phyloP scores from a whole-genome alignment of 139 green algal genomes.

The Ettlia oleoabundans region DNA sequence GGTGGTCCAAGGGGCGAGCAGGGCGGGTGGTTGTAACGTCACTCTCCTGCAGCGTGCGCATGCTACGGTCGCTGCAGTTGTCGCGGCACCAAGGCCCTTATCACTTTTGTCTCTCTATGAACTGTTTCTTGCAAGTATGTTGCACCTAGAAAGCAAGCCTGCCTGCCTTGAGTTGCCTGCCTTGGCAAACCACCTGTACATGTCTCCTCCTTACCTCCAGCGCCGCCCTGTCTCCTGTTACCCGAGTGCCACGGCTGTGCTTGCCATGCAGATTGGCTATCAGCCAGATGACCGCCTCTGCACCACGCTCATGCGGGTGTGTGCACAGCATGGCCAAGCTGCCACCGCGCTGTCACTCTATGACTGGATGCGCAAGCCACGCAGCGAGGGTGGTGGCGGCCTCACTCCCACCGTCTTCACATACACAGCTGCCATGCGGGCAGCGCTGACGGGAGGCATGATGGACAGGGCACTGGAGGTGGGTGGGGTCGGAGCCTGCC shows the following conservation, averaged over 20 bases:
- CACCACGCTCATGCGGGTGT: conserved; percentile 87
- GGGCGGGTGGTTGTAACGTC: background rate
- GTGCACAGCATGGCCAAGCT: conserved; percentile 76
- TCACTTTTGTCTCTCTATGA: no score
- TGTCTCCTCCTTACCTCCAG: no score
- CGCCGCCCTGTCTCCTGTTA: no score
- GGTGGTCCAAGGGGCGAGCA: background rate
- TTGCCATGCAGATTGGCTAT: conserved; percentile 57
- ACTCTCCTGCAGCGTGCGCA: no score
- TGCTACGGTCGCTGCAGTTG: no score
- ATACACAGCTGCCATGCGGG: conserved; percentile 90
- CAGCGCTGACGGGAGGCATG: conserved; percentile 72
- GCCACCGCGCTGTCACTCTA: conserved; percentile 78
- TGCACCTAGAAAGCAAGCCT: no score
- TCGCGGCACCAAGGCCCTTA: no score
- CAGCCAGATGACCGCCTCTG: conserved; percentile 81
- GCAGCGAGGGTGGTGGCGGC: conserved; percentile 64
- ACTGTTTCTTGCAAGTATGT: no score
- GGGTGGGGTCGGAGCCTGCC: background rate
- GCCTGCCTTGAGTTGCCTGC: no score
- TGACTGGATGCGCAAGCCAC: conserved; percentile 81
- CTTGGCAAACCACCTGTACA: no score
- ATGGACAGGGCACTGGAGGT: conserved; percentile 62
- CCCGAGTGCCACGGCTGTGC: background rate
- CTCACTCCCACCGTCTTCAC: conserved; percentile 81